Evolutionary conservation across 352 stramenopile species (phyloP).

Genomic region (Blastocystis hominis): DNA sequence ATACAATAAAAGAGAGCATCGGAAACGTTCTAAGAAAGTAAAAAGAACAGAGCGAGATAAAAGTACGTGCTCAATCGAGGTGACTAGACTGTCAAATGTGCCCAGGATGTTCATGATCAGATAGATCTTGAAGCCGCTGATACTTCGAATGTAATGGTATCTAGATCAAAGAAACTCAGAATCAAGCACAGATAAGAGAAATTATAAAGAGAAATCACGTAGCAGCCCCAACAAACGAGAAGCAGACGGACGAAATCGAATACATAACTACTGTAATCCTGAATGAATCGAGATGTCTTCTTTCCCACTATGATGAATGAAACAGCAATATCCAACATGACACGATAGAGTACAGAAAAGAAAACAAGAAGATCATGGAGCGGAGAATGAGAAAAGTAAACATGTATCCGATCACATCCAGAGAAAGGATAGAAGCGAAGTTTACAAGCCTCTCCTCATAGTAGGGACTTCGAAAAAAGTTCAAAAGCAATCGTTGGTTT

Average conservation of each 20-base stretch:
- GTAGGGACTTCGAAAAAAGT: slow-evolving; percentile 1
- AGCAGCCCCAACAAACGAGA: neutral
- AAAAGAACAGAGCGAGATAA: neutral
- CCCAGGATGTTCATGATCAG: slow-evolving; percentile 27
- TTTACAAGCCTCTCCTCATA: neutral
- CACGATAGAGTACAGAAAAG: neutral
- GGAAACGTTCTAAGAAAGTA: neutral
- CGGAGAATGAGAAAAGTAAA: neutral
- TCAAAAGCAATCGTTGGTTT: neutral
- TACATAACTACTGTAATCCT: neutral
- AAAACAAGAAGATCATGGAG: neutral
- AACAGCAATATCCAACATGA: neutral
- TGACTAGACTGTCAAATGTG: slow-evolving; percentile 4
- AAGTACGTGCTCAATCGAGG: neutral
- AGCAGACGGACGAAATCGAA: slow-evolving; percentile 9
- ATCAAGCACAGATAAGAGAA: neutral
- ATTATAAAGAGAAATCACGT: neutral
- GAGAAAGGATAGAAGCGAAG: neutral
- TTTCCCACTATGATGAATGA: neutral
- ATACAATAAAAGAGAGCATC: neutral
- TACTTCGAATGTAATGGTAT: slow-evolving; percentile 26
- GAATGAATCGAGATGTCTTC: neutral
- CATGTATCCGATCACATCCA: neutral
- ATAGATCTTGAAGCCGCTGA: slow-evolving; percentile 26
- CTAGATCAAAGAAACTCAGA: neutral